phyloP scores from a whole-genome alignment of 163 green algal species.

The Coccomyxa subellipsoidea region DNA sequence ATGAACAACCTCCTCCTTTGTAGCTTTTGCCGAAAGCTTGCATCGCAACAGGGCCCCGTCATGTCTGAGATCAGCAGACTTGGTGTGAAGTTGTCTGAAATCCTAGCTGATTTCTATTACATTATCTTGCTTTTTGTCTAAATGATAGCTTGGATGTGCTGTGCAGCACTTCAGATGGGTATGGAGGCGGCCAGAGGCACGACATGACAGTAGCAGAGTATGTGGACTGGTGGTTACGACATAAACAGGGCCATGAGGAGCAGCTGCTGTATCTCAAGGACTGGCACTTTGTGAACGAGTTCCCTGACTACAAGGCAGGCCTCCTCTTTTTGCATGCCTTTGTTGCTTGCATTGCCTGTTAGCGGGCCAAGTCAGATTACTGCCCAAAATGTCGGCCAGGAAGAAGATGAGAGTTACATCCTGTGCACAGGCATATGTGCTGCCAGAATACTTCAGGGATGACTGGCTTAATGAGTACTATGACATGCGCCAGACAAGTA shows the following conservation, averaged over 20 bases:
- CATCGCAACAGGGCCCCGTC: too few relatives aligned
- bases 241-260: slow-evolving; percentile 12
- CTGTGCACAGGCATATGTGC: slow-evolving; percentile 58
- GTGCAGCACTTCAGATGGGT: neutral
- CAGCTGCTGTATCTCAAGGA: slow-evolving; percentile 84
- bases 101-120: neutral
- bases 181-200: neutral
- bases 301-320: slow-evolving; percentile 50
- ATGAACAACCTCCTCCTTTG: neutral
- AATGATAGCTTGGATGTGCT: neutral
- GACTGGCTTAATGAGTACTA: slow-evolving; percentile 95
- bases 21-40: too few relatives aligned
- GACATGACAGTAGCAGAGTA: slow-evolving; percentile 60
- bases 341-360: too few relatives aligned
- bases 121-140: neutral
- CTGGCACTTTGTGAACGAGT: slow-evolving; percentile 83
- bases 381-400: neutral
- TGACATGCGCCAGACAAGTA: slow-evolving; percentile 35
- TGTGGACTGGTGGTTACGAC: slow-evolving; percentile 45
- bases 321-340: neutral
- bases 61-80: neutral
- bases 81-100: neutral
- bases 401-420: neutral
- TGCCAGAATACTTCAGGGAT: slow-evolving; percentile 72
- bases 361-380: neutral